Evolutionary conservation across 495 filamentous ascomycete species (phyloP), one percentile per base, ranked within the genome.

Genomic region (Neurospora sp.): DNA sequence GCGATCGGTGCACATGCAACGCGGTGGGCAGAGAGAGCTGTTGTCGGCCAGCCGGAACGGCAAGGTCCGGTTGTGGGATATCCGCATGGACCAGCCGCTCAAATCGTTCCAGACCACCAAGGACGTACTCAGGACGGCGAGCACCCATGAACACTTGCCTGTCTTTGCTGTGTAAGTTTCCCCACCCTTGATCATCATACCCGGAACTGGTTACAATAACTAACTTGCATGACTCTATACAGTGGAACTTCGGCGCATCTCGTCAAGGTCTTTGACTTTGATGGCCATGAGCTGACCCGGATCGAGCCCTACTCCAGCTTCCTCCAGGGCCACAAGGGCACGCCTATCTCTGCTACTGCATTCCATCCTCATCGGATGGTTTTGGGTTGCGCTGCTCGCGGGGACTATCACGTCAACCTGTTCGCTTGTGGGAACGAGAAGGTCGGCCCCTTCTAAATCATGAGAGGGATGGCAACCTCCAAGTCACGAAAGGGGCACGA

Each of bases 351-450:
- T n/a, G 84, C 91, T 54, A 95, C 95, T 4, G 91, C 94, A 0
- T 99, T 98, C 86, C 96, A 99, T 82, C 96, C 96, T 5, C 96
- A 99, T 78, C 90, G 92, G 21, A 96, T 97, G 85, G 88, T 98
- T 81, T 84, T 99, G 70, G 96, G 93, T 24, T 94, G 90, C 73
- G 91, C 93, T 0, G 93, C 91, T 11, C 83, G 90, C 10, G 89
- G 90, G 10, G 91, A 93, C 75, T 87, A 90, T 70, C 88, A 92
- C 76, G 86, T 94, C 74, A 94, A 92, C 79, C 82, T 95, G 7
- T 94, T 91, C 76, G 84, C 85, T 21, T 93, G 83, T 72, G 80
- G 79, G 21, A 72, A 70, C 38, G 79, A 82, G 39, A 70, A 73
- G 45, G 78, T 71, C 13, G 77, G 74, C 13, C 69, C 77, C 36